These are phyloP conservation scores for Podaxis sp. DNA, from an alignment of 768 basidiomycete species.

Conservation along the genomic window DNA sequence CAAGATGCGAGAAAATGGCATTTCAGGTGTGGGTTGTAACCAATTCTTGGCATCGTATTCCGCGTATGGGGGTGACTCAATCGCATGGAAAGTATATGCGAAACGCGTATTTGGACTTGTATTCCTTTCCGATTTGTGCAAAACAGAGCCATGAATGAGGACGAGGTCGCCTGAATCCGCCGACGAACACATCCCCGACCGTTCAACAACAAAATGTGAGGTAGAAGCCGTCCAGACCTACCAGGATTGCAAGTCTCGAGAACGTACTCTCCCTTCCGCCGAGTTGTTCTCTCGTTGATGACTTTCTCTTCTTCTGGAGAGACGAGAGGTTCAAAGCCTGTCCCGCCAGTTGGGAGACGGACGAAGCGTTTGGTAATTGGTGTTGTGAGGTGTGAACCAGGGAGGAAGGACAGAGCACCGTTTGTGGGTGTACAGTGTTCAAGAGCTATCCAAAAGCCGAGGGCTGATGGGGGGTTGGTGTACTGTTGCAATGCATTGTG, in stretches of 20 bases:
- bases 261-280: constrained; percentile 50
- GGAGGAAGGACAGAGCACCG: constrained; percentile 86
- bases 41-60: constrained; percentile 91
- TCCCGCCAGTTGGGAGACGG: constrained; percentile 69
- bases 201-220: neutral
- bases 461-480: constrained; percentile 86
- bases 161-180: constrained; percentile 74
- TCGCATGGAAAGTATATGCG: constrained; percentile 97
- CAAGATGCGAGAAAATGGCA: constrained; percentile 77
- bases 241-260: constrained; percentile 76
- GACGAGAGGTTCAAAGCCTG: constrained; percentile 74
- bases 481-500: constrained; percentile 51
- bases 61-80: constrained; percentile 71
- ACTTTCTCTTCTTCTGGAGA: constrained; percentile 35
- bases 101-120: constrained; percentile 76
- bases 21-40: constrained; percentile 83
- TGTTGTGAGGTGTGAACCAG: constrained; percentile 81
- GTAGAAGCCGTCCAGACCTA: constrained; percentile 23
- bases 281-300: constrained; percentile 21
- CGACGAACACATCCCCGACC: neutral
- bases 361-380: constrained; percentile 86
- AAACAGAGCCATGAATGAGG: constrained; percentile 88
- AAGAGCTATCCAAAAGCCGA: constrained; percentile 96
- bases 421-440: constrained; percentile 83
- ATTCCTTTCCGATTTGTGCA: constrained; percentile 92